A percentile compares a stretch with the other conserved stretches of the same genome.
Evolutionary conservation across 441 rosid genomes (phyloP).

Genomic region (Flueggea neowawraea): DNA sequence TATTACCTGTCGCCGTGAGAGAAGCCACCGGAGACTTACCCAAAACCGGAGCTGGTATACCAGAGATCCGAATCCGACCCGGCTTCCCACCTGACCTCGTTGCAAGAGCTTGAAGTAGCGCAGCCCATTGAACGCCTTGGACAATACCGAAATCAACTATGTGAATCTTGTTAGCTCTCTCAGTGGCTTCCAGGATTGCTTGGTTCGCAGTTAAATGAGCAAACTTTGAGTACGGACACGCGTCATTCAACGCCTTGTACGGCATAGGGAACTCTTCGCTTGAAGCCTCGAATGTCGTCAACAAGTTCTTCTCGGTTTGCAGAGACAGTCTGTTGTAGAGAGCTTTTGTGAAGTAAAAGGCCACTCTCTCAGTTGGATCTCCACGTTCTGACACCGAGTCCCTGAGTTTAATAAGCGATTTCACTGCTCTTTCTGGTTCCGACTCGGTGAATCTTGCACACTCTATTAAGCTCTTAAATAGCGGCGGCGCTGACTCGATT

Average conservation of each 20-base stretch:
- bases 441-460: conserved; percentile 57
- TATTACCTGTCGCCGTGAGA: conserved; percentile 65
- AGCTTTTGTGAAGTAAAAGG: conserved; percentile 70
- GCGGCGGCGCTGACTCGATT: conserved; percentile 40
- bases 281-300: conserved; percentile 17
- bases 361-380: conserved; percentile 66
- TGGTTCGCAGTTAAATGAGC: conserved; percentile 93
- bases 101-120: conserved; percentile 77
- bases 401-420: conserved; percentile 38
- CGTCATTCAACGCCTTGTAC: conserved; percentile 77
- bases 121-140: conserved; percentile 96
- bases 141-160: conserved; percentile 88
- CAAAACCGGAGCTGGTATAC: conserved; percentile 79
- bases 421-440: conserved; percentile 47
- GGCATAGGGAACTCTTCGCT: conserved; percentile 61
- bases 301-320: conserved; percentile 20
- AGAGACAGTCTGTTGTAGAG: conserved; percentile 31
- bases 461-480: conserved; percentile 49
- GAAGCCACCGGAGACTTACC: conserved; percentile 61
- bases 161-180: conserved; percentile 66
- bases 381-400: conserved; percentile 58
- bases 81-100: conserved; percentile 78
- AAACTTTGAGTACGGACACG: conserved; percentile 84
- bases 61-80: conserved; percentile 64
- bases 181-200: conserved; percentile 86